These are phyloP conservation scores for Ploettnerulaceae sp. DNA, from an alignment of 2,329 filamentous ascomycete genomes.

Conservation along the genomic window DNA sequence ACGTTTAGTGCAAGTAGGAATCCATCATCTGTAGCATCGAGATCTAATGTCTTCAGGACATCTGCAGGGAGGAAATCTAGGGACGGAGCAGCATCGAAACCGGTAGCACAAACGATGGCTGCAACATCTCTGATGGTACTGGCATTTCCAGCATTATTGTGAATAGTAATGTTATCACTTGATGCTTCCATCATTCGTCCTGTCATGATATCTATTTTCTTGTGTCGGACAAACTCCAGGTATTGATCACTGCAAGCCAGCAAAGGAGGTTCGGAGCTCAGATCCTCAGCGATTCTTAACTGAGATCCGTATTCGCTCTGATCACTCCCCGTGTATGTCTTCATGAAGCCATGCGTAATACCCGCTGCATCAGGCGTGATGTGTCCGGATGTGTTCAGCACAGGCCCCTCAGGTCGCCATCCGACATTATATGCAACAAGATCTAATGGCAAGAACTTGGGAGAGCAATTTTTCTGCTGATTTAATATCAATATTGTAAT, in stretches of 20 bases:
- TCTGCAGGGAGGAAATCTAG: constrained; percentile 58
- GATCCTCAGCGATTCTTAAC: constrained; percentile 28
- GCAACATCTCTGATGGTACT: constrained; percentile 49
- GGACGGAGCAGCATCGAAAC: constrained; percentile 61
- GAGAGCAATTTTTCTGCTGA: constrained; percentile 38
- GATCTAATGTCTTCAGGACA: constrained; percentile 52
- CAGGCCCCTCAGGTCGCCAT: constrained; percentile 51
- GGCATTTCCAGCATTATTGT: constrained; percentile 29
- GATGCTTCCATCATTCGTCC: constrained; percentile 21
- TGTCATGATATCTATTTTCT: constrained; percentile 45
- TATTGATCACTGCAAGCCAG: constrained; percentile 70
- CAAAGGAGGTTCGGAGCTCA: constrained; percentile 49
- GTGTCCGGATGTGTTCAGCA: constrained; percentile 61
- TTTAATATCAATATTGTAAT: constrained; percentile 23
- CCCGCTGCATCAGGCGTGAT: constrained; percentile 54
- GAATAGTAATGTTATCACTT: constrained; percentile 22
- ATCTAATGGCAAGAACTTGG: constrained; percentile 68
- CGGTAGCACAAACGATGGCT: constrained; percentile 69
- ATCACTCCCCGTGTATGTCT: constrained; percentile 46
- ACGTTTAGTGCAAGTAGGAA: constrained; percentile 65
- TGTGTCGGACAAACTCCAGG: constrained; percentile 65
- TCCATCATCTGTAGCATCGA: constrained; percentile 42
- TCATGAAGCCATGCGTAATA: constrained; percentile 47
- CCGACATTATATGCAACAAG: constrained; percentile 66
- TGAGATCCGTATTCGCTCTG: constrained; percentile 45